phyloP scores from a whole-genome alignment of 371 early-diverging fungal species.

The Apophysomyces elegans region DNA sequence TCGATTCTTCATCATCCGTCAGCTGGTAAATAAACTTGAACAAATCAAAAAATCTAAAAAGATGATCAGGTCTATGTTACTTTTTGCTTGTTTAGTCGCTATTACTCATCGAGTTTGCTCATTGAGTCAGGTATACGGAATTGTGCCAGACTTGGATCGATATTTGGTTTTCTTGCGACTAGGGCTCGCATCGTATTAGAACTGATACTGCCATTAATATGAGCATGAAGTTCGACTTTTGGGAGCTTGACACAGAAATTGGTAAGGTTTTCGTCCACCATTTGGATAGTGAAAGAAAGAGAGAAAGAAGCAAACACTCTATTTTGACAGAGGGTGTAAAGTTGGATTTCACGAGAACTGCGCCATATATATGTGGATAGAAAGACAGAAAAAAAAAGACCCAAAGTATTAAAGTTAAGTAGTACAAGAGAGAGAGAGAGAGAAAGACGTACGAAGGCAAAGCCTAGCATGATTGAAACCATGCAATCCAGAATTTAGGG shows the following conservation, averaged over 20 bases:
- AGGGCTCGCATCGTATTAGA: constrained; percentile 49
- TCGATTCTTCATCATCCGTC: constrained; percentile 52
- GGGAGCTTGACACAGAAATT: constrained; percentile 51
- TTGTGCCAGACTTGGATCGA: constrained; percentile 40
- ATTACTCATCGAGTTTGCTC: constrained; percentile 38
- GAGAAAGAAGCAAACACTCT: constrained; percentile 1
- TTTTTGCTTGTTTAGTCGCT: background rate
- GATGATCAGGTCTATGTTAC: background rate
- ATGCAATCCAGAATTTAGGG: too few species aligned
- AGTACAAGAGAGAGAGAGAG: too few species aligned
- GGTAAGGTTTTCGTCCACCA: constrained; percentile 11
- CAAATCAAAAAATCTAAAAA: constrained; percentile 56
- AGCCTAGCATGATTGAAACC: too few species aligned
- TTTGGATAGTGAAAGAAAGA: background rate
- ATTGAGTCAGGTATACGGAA: constrained; percentile 42
- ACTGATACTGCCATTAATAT: constrained; percentile 63
- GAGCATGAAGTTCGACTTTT: constrained; percentile 69
- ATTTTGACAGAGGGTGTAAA: too few species aligned
- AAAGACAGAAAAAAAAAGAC: too few species aligned
- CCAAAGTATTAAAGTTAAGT: too few species aligned
- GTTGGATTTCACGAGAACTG: too few species aligned
- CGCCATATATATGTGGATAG: too few species aligned
- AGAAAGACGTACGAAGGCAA: too few species aligned
- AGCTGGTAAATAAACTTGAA: constrained; percentile 63
- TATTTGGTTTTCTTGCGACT: constrained; percentile 42